Evolutionary conservation across 225 moss, liverwort and hornwort species (phyloP).

Genomic region (Straminergon stramineum): DNA sequence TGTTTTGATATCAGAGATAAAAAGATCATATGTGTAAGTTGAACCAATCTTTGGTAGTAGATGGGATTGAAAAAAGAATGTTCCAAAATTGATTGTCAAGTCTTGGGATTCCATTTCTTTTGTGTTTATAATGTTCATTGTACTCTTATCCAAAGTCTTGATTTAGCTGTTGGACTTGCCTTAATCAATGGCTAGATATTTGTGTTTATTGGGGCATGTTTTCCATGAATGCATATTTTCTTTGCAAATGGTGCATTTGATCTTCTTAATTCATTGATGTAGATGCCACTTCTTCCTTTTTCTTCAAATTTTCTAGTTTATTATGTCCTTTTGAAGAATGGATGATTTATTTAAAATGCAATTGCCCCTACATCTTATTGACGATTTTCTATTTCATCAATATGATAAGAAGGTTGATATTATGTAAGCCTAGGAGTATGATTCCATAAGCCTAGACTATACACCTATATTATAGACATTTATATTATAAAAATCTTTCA

Average conservation of each 20-base stretch:
- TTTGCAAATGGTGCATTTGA: neutral
- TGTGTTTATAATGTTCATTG: neutral
- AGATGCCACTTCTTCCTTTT: neutral
- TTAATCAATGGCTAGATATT: neutral
- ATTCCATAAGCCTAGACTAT: too few relatives aligned
- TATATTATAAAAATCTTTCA: too few relatives aligned
- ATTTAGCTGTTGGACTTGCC: neutral
- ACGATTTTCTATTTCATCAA: neutral
- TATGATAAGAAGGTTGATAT: too few relatives aligned
- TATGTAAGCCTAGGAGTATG: too few relatives aligned
- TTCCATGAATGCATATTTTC: neutral
- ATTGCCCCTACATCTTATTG: neutral
- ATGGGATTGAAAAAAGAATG: neutral
- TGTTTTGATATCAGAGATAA: neutral
- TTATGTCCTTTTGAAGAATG: neutral
- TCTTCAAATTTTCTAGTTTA: fast-evolving
- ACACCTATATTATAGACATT: too few relatives aligned
- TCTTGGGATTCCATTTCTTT: neutral
- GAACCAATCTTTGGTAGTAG: neutral
- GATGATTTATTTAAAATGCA: neutral
- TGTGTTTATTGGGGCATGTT: neutral
- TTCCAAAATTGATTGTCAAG: neutral
- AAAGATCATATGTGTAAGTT: neutral
- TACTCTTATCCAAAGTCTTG: neutral
- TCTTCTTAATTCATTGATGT: neutral